Evolutionary conservation across 345 rosid genomes (phyloP), one percentile per base, ranked within the genome.

Genomic region (Citrus reticulata): DNA sequence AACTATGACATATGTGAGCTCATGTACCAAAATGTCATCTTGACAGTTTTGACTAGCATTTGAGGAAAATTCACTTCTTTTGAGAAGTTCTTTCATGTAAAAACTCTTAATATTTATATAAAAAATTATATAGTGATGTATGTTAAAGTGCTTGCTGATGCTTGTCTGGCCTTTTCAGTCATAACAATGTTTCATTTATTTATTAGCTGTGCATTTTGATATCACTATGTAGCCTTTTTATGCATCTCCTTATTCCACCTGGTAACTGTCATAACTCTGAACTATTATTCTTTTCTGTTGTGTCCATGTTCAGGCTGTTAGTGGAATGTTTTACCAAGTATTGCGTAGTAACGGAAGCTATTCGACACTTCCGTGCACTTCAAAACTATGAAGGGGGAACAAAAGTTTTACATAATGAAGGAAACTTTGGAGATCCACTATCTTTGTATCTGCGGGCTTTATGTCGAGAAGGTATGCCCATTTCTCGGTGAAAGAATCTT

Each of bases 291-390:
- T 75, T 65, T 73, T 72, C 76, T 35, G 40, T 7, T 42, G 24
- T 78, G 79, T 84, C 76, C 58, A 74, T 84, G 80, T 77, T 68
- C 90, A 95, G 99, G 92, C 84, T 93, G 84, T 84, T 95, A 81
- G 97, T 95, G 75, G 99, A 95, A 83, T 95, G 98, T 86, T 95
- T 95, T 87, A 90, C 96, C 62, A 95, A 93, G 84, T 93, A 95
- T 69, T 89, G 93, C 81, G 93, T 89, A 59, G 87, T 92, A 76
- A 83, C 83, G 65, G 99, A 95, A 88, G 99, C 99, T 25, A 92
- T 95, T 86, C 91, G 99, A 55, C 98, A 95, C 90, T 95, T 93
- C 58, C 96, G 96, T 81, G 99, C 91, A 69, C 93, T 95, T 35
- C 86, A 78, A 85, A 89, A 88, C 57, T 86, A 87, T 88, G 97